These are phyloP conservation scores for Tetrahymena borealis DNA, from an alignment of 73 alveolate species.

Conservation along the genomic window DNA sequence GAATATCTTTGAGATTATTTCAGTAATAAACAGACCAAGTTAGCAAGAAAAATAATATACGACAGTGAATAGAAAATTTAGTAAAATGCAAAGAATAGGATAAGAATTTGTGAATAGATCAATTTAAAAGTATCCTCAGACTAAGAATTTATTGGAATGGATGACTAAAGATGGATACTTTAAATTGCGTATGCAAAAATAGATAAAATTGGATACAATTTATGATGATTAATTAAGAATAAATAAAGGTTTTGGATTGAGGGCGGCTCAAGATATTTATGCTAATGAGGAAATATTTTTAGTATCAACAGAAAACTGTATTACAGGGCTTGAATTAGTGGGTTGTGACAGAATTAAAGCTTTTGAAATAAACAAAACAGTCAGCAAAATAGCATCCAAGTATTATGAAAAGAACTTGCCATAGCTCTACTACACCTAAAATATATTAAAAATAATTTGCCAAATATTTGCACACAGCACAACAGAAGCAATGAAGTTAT, in stretches of 20 bases:
- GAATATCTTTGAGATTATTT: too few relatives aligned
- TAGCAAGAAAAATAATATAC: neutral
- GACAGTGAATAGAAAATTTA: neutral
- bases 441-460: neutral
- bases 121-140: neutral
- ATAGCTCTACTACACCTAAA: constrained; percentile 2
- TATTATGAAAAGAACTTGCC: neutral
- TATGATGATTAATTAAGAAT: neutral
- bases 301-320: neutral
- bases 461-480: neutral
- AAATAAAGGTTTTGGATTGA: neutral
- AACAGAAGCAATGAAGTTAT: neutral
- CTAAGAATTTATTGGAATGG: neutral
- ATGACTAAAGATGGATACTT: neutral
- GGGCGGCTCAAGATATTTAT: neutral
- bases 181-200: neutral
- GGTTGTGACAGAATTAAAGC: neutral
- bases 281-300: neutral
- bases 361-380: neutral
- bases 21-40: too few relatives aligned
- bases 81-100: neutral
- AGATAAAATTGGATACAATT: neutral
- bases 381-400: neutral
- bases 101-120: neutral
- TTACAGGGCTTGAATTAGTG: neutral